Percentiles rank a stretch among this genome's conserved stretches.
Evolutionary conservation across 495 filamentous ascomycete genomes (phyloP).

Genomic region (Zalerion maritima): DNA sequence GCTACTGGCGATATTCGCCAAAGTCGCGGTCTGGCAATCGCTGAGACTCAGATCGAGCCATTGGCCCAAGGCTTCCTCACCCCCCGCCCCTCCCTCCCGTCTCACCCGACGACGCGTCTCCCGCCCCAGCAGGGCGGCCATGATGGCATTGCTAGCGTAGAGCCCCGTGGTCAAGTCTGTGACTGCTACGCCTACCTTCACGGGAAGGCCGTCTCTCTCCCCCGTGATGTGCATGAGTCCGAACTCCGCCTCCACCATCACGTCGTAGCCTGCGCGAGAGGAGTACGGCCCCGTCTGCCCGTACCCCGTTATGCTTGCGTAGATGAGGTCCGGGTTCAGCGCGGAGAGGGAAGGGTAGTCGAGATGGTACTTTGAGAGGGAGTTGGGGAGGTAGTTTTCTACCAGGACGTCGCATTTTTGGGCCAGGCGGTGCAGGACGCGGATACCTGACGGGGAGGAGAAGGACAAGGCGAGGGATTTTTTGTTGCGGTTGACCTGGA

Average conservation of each 20-base stretch:
- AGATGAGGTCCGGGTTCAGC: slow-evolving; percentile 66
- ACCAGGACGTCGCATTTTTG: slow-evolving; percentile 83
- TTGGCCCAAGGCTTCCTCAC: slow-evolving; percentile 59
- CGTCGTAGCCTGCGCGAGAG: slow-evolving; percentile 84
- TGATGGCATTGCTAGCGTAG: slow-evolving; percentile 94
- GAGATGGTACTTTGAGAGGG: slow-evolving; percentile 80
- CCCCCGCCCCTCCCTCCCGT: too few species aligned
- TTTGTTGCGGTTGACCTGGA: slow-evolving; percentile 87
- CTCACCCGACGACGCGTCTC: slow-evolving; percentile 27
- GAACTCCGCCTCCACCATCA: slow-evolving; percentile 98
- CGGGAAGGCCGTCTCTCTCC: slow-evolving; percentile 69
- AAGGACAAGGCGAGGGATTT: slow-evolving; percentile 89
- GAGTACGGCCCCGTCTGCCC: slow-evolving; percentile 91
- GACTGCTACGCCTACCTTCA: slow-evolving; percentile 94
- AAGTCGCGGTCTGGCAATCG: slow-evolving; percentile 86
- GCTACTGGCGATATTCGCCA: slow-evolving; percentile 87
- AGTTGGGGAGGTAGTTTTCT: slow-evolving; percentile 89
- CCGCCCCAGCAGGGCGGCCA: slow-evolving; percentile 76
- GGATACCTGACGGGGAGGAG: slow-evolving; percentile 63
- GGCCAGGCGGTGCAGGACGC: slow-evolving; percentile 72
- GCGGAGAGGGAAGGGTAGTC: slow-evolving; percentile 65
- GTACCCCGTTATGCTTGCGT: slow-evolving; percentile 49
- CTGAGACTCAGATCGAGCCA: slow-evolving; percentile 85
- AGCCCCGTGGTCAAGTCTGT: slow-evolving; percentile 91
- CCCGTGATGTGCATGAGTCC: slow-evolving; percentile 98